Evolutionary conservation across 208 protist genomes (phyloP), one percentile per base, ranked within the genome.

Genomic region (Wallacemonas sp.): DNA sequence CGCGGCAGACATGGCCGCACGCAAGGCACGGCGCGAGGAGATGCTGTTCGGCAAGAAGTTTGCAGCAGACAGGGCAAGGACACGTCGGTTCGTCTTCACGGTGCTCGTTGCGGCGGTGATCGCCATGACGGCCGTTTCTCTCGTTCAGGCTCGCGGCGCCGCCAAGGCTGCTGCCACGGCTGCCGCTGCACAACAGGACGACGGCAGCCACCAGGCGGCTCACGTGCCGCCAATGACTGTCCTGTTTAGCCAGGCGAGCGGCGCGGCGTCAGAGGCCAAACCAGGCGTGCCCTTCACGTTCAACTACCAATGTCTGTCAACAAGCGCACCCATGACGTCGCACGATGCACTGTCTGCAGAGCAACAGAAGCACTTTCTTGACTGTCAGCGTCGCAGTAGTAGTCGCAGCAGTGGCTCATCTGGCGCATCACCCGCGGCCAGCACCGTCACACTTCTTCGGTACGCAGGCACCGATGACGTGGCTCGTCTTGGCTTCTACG

Each of bases 401-500:
- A n/a, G n/a, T n/a, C n/a, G n/a, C n/a, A n/a, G n/a, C n/a, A n/a
- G n/a, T n/a, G n/a, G n/a, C n/a, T n/a, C n/a, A n/a, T n/a, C n/a
- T n/a, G n/a, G n/a, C n/a, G n/a, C n/a, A n/a, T n/a, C n/a, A n/a
- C n/a, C n/a, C n/a, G n/a, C n/a, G n/a, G n/a, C n/a, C n/a, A n/a
- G n/a, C 27, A 27, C 4, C 30, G 21, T 47, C 41, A 44, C 54
- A 14, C 21, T 75, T 2, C 46, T 16, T 9, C 63, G 57, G 8
- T 68, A 52, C n/a, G 41, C 29, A 36, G 65, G 47, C 27, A 74
- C 41, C 29, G 81, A 80, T 14, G 60, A 30, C 29, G 61, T 68
- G 16, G 78, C 65, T 11, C 49, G 46, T 3, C 11, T 36, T 23
- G 44, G 73, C 5, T 68, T 76, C 24, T 38, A 43, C 29, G 33